A percentile compares a stretch with the other conserved stretches of the same genome.
These are phyloP conservation scores for Epichloe coenophiala DNA, from an alignment of 2,329 filamentous ascomycete species.

Conservation along the genomic window DNA sequence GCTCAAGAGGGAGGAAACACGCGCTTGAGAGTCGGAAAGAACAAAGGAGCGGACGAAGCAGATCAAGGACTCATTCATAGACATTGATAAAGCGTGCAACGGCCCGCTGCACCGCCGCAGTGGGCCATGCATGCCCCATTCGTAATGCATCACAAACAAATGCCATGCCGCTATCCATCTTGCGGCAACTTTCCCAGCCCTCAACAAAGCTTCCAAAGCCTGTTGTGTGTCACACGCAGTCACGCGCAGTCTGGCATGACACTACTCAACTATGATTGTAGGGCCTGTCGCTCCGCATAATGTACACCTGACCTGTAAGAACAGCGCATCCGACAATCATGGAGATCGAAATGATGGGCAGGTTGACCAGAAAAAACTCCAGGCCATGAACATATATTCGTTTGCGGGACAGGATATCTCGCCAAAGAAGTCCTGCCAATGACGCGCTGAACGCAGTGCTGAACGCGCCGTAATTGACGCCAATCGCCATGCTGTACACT, in stretches of 20 bases:
- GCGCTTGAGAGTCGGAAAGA: no score
- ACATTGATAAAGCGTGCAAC: neutral
- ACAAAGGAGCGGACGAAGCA: no score
- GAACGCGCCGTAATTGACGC: constrained; percentile 64
- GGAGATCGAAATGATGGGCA: constrained; percentile 56
- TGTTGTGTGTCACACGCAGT: neutral
- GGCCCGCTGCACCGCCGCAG: neutral
- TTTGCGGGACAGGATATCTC: constrained; percentile 55
- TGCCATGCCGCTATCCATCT: neutral
- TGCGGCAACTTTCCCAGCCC: neutral
- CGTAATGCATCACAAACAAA: no score
- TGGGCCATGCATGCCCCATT: neutral
- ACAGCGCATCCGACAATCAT: constrained; percentile 52
- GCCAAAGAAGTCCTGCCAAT: constrained; percentile 58
- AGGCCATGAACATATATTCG: constrained; percentile 49
- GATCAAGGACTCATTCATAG: neutral
- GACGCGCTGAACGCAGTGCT: constrained; percentile 60
- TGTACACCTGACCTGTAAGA: constrained; percentile 50
- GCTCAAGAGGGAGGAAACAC: no score
- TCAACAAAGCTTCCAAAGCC: neutral
- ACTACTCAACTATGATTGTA: constrained; percentile 2
- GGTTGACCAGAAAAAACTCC: constrained; percentile 55
- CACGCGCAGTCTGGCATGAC: neutral
- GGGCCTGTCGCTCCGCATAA: constrained; percentile 18
- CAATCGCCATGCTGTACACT: constrained; percentile 61